Evolutionary conservation across 352 stramenopile species (phyloP), one percentile per base, ranked within the genome.

Genomic region (Thalassiosira gravida): DNA sequence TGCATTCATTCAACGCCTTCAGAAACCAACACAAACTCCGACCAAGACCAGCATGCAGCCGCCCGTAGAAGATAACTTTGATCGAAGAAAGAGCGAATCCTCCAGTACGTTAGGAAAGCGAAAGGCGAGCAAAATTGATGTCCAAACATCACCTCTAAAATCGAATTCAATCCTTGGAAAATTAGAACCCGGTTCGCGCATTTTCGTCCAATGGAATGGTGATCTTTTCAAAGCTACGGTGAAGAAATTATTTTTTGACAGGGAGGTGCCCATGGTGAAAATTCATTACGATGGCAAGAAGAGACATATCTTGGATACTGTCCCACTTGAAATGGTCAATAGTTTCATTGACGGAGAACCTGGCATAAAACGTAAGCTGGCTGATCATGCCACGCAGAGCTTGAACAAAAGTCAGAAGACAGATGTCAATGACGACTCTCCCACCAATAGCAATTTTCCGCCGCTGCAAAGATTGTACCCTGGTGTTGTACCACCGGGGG

Each of bases 281-380:
- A 56, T 86, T 69, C 77, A 86, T 73, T 86, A 86, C 49, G 77
- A 86, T 76, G 77, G 77, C 16, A 86, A 86, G 52, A 86, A 86
- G 55, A 74, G 55, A n/a, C 77, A 86, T 44, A 82, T 86, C 37
- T 32, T 79, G 11, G 57, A 86, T 49, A 80, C 29, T 14, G 57
- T 86, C 35, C 29, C 52, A 50, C n/a, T 79, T n/a, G 44, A 65
- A 8, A 78, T 79, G 71, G 62, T 86, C 6, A 53, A 77, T 13
- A 61, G 68, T 49, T 75, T 86, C 37, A 82, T 82, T 20, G 44
- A 76, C 37, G 68, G 58, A 49, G 63, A 83, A 74, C 2, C 44
- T 37, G 57, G 20, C 18, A 20, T 35, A 3, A 66, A 66, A 66
- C n/a, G 49, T 35, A 66, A 53, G 35, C 57, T 18, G 50, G 50